Evolutionary conservation across 2,329 filamentous ascomycete species (phyloP).

Genomic region (Metarhizium rileyi): DNA sequence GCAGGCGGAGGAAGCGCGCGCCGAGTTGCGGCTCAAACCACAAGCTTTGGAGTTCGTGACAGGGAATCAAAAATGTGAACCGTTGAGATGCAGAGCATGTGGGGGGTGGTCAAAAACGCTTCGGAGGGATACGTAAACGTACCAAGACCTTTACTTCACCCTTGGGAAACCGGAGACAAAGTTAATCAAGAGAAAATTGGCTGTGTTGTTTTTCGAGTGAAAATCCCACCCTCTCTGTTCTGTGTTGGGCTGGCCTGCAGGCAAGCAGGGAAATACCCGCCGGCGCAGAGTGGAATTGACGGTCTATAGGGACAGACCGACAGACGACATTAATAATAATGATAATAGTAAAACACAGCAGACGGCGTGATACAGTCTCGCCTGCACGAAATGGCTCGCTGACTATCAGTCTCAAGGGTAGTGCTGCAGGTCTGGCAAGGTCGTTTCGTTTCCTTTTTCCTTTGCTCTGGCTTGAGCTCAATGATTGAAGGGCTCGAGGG

Average conservation of each 20-base stretch:
- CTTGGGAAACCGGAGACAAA: not conserved
- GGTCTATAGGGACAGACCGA: conserved; percentile 1
- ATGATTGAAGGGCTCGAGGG: not conserved
- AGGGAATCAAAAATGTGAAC: not conserved
- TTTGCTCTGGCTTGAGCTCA: conserved; percentile 1
- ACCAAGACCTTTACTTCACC: not conserved
- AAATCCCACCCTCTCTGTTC: not conserved
- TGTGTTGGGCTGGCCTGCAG: not conserved
- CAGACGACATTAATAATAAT: too few relatives aligned
- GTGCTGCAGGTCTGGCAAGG: not conserved
- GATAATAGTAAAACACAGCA: not conserved
- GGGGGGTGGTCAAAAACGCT: not conserved
- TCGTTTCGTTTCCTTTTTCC: conserved; percentile 4
- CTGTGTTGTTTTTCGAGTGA: not conserved
- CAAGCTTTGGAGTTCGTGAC: not conserved
- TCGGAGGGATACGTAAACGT: not conserved
- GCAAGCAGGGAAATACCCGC: not conserved
- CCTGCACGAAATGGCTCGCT: not conserved
- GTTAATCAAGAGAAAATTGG: not conserved
- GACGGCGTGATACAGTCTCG: not conserved
- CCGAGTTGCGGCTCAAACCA: conserved; percentile 1
- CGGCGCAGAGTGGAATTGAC: not conserved
- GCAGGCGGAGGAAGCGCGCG: not conserved
- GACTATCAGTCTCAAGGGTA: not conserved
- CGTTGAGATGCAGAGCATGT: not conserved